A percentile compares a stretch with the other conserved stretches of the same genome.
Conservation (phyloP, 176 grass and related monocot genomes). For the Sorghum bicolor region Sorghum_bicolor_NCBIv3 NC_012872.2:70927001-70927500, state of each 20-base stretch:
- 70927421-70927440: not conserved
- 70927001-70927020: conserved; percentile 84
- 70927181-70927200: conserved; percentile 89
- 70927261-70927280: conserved; percentile 73
- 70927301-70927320: not conserved
- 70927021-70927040: conserved; percentile 66
- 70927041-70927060: conserved; percentile 59
- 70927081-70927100: not conserved
- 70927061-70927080: conserved; percentile 55
- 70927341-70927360: not conserved
- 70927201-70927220: conserved; percentile 66
- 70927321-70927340: not conserved
- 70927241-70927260: conserved; percentile 64
- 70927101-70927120: not conserved
- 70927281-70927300: not conserved
- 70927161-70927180: conserved; percentile 94
- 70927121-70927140: conserved; percentile 6
- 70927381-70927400: not conserved
- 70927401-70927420: not conserved
- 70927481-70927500: conserved; percentile 57
- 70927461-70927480: conserved; percentile 64
- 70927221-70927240: conserved; percentile 76
- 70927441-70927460: not conserved
- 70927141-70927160: conserved; percentile 54
- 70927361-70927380: not conserved